These are phyloP conservation scores for Annulohypoxylon stygium DNA, from an alignment of 495 filamentous ascomycete species.

Conservation along the genomic window DNA sequence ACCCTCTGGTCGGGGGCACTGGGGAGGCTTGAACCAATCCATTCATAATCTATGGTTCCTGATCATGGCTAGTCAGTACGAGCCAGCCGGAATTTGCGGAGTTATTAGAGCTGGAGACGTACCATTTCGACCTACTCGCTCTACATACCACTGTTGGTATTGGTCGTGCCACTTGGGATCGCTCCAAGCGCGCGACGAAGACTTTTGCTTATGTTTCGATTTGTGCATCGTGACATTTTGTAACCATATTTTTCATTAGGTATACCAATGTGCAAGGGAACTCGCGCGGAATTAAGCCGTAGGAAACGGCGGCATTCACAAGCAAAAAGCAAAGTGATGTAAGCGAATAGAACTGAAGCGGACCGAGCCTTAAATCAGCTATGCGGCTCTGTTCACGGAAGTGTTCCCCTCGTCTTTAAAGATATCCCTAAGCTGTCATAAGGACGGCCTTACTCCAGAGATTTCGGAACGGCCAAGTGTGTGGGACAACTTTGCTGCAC, in stretches of 20 bases:
- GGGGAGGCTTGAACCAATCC: slow-evolving; percentile 40
- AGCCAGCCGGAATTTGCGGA: slow-evolving; percentile 17
- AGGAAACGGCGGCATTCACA: slow-evolving; percentile 39
- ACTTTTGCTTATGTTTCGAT: slow-evolving; percentile 48
- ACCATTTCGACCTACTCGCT: slow-evolving; percentile 48
- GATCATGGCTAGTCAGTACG: slow-evolving; percentile 35
- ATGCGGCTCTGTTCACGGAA: slow-evolving; percentile 48
- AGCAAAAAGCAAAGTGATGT: slow-evolving; percentile 31
- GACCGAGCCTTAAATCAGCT: slow-evolving; percentile 48
- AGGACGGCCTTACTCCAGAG: slow-evolving; percentile 32
- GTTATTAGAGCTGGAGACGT: slow-evolving; percentile 27
- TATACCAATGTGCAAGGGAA: slow-evolving; percentile 19
- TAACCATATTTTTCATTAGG: slow-evolving; percentile 39
- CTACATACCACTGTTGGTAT: slow-evolving; percentile 44
- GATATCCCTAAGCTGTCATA: slow-evolving; percentile 39
- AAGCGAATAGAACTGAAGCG: slow-evolving; percentile 33
- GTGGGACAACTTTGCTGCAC: slow-evolving; percentile 41
- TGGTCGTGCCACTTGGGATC: slow-evolving; percentile 50
- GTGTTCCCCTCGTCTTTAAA: slow-evolving; percentile 32
- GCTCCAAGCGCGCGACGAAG: slow-evolving; percentile 48
- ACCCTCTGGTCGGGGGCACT: slow-evolving; percentile 41
- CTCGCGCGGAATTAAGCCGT: slow-evolving; percentile 33
- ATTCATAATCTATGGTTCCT: slow-evolving; percentile 47
- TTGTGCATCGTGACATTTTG: slow-evolving; percentile 55
- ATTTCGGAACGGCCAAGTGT: slow-evolving; percentile 24